These are phyloP conservation scores for Kluyveromyces sp. DNA, from an alignment of 1,139 yeast species.

Conservation along the genomic window DNA sequence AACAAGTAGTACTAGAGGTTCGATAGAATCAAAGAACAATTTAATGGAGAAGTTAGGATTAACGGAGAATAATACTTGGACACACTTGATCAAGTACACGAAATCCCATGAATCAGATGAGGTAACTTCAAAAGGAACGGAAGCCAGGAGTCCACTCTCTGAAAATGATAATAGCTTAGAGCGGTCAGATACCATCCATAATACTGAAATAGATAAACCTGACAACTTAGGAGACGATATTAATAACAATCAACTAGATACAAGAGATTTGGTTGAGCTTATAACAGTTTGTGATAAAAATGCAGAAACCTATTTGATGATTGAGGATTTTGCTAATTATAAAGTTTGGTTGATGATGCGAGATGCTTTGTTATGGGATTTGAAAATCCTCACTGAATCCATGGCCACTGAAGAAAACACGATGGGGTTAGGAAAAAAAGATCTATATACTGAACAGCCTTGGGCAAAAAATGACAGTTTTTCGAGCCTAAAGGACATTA, in stretches of 20 bases:
- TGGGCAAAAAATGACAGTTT: constrained; percentile 3
- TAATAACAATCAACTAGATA: constrained; percentile 11
- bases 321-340: constrained; percentile 26
- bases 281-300: constrained; percentile 27
- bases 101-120: constrained; percentile 15
- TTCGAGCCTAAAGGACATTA: background rate
- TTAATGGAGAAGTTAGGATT: constrained; percentile 27
- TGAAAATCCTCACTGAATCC: constrained; percentile 14
- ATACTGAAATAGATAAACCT: constrained; percentile 7
- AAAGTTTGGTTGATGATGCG: constrained; percentile 29
- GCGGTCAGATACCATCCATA: constrained; percentile 1
- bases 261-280: constrained; percentile 20
- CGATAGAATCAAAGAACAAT: constrained; percentile 16
- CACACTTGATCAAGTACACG: constrained; percentile 23
- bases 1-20: constrained; percentile 12
- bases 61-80: constrained; percentile 29
- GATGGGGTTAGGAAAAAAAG: background rate
- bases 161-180: background rate
- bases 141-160: constrained; percentile 1
- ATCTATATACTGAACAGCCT: background rate
- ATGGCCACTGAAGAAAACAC: constrained; percentile 1
- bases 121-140: constrained; percentile 14
- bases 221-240: constrained; percentile 9
- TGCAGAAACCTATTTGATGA: constrained; percentile 26
- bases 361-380: constrained; percentile 29